Base-by-base conservation (phyloP, 2,329 filamentous ascomycete genomes). In the Plenodomus lindquistii region DNA sequence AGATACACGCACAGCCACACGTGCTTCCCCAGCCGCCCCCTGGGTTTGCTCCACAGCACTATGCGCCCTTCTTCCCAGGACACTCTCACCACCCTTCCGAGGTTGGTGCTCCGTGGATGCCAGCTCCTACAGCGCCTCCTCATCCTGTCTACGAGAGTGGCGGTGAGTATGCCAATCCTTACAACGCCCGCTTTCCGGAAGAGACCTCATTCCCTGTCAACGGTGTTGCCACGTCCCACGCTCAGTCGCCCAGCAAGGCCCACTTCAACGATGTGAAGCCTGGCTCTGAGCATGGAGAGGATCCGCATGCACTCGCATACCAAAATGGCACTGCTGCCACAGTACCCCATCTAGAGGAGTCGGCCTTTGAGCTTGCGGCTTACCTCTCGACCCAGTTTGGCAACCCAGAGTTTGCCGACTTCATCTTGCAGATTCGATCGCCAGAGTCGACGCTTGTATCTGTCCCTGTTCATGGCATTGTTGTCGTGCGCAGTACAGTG, bases 51-150 rank as follows among this genome's bases (percentile, higher is more conserved):
- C 55, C 62, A 34, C 60, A 65, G 11, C 63, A 65, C 36, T 63
- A 66, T 39, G 56, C 62, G 9, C 62, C 65, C 3, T 71, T 70
- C 56, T 59, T 61, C 20, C 64, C 66, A 8, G 63, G 59, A 7
- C 71, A 73, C 48, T 56, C 64, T 7, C 69, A 73, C 22, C 66
- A 71, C 39, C 58, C 63, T 6, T 71, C 71, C 13, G 69, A 71
- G 20, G 52, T 65, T n/a, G 56, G 60, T 20, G 62, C 66, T 2
- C 54, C 62, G 3, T 67, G 66, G 62, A 45, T 67, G n/a, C 60
- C 63, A 43, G 62, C 64, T n/a, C 49, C 64, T 4, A 31, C 27
- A 31, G 54, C 63, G 7, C 64, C 66, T 18, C 59, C 60, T 10
- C 65, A 65, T 16, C 46, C 44, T n/a, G 34, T 57, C 16, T 65